These are phyloP conservation scores for Rauvolfia tetraphylla DNA, from an alignment of 257 asterid genomes.

Conservation along the genomic window DNA sequence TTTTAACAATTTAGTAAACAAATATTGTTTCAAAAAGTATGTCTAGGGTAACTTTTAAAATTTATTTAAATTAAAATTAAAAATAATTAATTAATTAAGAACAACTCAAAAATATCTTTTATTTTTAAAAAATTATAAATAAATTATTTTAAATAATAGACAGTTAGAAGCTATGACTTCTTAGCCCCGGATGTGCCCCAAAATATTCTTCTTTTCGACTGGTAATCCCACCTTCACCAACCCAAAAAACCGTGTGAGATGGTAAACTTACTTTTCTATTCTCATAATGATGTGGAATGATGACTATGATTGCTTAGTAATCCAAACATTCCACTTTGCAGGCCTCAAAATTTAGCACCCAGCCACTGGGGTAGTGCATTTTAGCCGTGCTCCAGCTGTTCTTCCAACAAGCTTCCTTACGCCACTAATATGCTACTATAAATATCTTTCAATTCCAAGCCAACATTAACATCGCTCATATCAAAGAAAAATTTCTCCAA, in stretches of 20 bases:
- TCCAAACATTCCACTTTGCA: constrained; percentile 2
- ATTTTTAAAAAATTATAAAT: too few species aligned
- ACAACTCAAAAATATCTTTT: too few species aligned
- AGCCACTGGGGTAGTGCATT: constrained; percentile 11
- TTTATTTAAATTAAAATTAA: too few species aligned
- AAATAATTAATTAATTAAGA: too few species aligned
- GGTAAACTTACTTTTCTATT: neutral
- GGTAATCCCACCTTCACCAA: neutral
- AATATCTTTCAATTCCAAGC: neutral
- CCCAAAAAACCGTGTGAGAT: constrained; percentile 25
- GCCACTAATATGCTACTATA: neutral
- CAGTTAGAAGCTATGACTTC: neutral
- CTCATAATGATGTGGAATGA: constrained; percentile 11
- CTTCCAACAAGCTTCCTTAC: neutral
- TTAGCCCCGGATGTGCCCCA: neutral
- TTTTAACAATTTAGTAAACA: too few species aligned
- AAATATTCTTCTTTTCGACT: neutral
- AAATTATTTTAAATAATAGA: too few species aligned
- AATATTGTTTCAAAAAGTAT: too few species aligned
- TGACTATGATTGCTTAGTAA: neutral
- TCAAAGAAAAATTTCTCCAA: neutral
- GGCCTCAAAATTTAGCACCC: constrained; percentile 16
- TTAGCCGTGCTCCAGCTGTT: constrained; percentile 25
- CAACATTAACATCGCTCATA: neutral
- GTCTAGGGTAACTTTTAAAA: too few species aligned